phyloP scores from a whole-genome alignment of 169 alveolate species.

The Plasmodium chabaudi region DNA sequence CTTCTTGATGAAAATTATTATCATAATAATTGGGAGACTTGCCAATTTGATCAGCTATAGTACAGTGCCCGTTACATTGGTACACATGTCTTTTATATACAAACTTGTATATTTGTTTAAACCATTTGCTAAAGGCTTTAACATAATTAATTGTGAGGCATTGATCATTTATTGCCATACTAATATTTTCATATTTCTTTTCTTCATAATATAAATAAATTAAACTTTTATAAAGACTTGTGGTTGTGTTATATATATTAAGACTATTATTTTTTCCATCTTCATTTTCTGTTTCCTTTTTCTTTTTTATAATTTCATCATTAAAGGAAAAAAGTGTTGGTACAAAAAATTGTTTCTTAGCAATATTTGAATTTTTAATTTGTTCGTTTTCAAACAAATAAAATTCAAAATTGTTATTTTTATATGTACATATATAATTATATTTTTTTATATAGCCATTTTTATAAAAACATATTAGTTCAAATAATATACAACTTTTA shows the following conservation, averaged over 20 bases:
- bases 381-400: constrained; percentile 39
- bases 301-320: constrained; percentile 49
- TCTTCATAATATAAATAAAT: constrained; percentile 54
- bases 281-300: constrained; percentile 11
- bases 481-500: constrained; percentile 29
- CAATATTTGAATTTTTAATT: constrained; percentile 5
- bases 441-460: constrained; percentile 33
- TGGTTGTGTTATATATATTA: constrained; percentile 11
- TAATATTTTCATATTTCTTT: constrained; percentile 44
- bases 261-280: constrained; percentile 11
- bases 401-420: constrained; percentile 46
- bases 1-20: neutral
- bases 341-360: constrained; percentile 26
- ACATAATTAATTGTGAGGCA: constrained; percentile 40
- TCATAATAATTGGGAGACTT: no score
- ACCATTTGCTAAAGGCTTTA: constrained; percentile 32
- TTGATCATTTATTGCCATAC: constrained; percentile 33
- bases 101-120: constrained; percentile 2
- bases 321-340: constrained; percentile 71
- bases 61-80: neutral
- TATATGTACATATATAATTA: constrained; percentile 34
- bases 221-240: constrained; percentile 34
- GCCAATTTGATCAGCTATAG: neutral
- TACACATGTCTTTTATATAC: neutral
- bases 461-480: constrained; percentile 42